Conservation (phyloP, 495 filamentous ascomycete genomes). For the Mytilinidion resinicola region DNA sequence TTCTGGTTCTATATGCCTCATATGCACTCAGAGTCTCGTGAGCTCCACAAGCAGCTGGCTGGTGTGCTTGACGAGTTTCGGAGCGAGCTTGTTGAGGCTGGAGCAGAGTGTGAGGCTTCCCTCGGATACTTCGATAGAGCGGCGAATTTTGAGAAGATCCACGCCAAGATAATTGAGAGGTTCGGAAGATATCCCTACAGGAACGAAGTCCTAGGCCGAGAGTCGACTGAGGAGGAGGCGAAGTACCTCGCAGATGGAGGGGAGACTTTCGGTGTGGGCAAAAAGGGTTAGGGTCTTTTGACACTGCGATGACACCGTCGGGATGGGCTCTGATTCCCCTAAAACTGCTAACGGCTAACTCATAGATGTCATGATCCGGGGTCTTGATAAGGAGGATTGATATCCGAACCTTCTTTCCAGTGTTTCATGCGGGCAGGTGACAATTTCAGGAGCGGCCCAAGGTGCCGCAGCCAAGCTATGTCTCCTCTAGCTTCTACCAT, state of each 20-base stretch:
- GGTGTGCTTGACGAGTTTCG: slow-evolving; percentile 21
- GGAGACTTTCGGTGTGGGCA: slow-evolving; percentile 34
- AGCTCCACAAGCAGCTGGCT: slow-evolving; percentile 28
- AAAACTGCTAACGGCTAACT: too few relatives aligned
- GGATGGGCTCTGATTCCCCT: too few relatives aligned
- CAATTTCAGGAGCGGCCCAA: too few relatives aligned
- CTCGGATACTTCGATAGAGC: background rate
- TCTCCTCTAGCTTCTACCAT: too few relatives aligned
- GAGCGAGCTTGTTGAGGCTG: slow-evolving; percentile 20
- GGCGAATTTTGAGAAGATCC: slow-evolving; percentile 24
- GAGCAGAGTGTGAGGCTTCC: slow-evolving; percentile 6
- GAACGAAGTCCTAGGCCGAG: slow-evolving; percentile 34
- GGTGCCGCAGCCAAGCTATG: too few relatives aligned
- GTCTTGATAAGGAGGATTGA: too few relatives aligned
- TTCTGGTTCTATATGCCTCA: slow-evolving; percentile 43
- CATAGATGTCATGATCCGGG: too few relatives aligned
- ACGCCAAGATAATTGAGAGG: slow-evolving; percentile 30
- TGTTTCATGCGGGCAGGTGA: too few relatives aligned
- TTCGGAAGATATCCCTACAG: slow-evolving; percentile 42
- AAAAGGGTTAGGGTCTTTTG: background rate
- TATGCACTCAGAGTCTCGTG: slow-evolving; percentile 40
- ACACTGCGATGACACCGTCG: too few relatives aligned
- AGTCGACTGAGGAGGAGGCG: slow-evolving; percentile 33
- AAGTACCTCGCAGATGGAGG: slow-evolving; percentile 32
- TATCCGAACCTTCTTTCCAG: too few relatives aligned